These are phyloP conservation scores for Tulasnella sp. DNA, from an alignment of 768 basidiomycete species.

Conservation along the genomic window DNA sequence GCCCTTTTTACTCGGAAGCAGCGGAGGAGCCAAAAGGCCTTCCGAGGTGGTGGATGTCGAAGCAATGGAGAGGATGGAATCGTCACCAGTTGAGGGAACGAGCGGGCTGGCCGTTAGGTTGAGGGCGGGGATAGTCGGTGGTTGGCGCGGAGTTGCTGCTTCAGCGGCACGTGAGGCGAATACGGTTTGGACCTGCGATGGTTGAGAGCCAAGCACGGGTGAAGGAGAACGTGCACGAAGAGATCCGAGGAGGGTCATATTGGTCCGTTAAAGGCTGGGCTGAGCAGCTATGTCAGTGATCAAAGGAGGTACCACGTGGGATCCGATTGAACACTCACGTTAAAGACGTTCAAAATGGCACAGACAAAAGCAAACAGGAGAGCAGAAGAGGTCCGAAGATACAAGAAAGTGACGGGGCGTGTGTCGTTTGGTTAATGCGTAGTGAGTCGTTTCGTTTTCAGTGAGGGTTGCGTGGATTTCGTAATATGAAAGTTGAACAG, in stretches of 20 bases:
- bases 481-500: not conserved
- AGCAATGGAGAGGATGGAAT: not conserved
- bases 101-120: not conserved
- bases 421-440: constrained; percentile 2
- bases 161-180: constrained; percentile 11
- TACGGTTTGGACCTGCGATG: not conserved
- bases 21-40: constrained; percentile 9
- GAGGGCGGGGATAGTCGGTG: not conserved
- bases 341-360: not conserved
- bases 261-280: not conserved
- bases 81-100: not conserved
- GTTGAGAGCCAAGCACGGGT: constrained; percentile 1
- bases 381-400: constrained; percentile 11
- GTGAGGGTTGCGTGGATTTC: constrained; percentile 6
- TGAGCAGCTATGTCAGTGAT: not conserved
- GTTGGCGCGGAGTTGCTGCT: not conserved
- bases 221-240: constrained; percentile 19
- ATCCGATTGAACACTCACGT: not conserved
- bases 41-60: not conserved
- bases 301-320: not conserved
- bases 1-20: constrained; percentile 11
- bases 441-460: constrained; percentile 3
- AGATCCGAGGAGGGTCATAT: constrained; percentile 8
- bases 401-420: not conserved
- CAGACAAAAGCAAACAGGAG: not conserved